Evolutionary conservation across 2,329 filamentous ascomycete species (phyloP), one percentile per base, ranked within the genome.

Genomic region (Aphanoascus verrucosus): DNA sequence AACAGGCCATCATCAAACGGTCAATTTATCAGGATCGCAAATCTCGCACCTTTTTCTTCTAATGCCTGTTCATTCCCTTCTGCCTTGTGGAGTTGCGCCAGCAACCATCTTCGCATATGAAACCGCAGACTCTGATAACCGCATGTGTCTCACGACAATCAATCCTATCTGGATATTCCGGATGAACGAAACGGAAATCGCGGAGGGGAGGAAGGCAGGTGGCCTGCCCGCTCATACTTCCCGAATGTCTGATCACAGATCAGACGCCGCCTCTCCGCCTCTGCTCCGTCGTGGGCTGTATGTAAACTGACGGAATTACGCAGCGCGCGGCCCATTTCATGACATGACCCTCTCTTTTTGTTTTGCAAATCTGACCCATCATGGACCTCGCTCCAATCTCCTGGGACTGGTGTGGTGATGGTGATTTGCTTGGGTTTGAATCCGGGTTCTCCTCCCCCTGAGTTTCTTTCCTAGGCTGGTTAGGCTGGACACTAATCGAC

Each of bases 311-410:
- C 11, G 11, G 35, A 14, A 40, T 20, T 17, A 35, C n/a, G 37
- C 19, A 5, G 41, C 23, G n/a, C n/a, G n/a, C n/a, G 17, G 32
- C 40, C 19, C 38, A n/a, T 19, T 38, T 45, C 11, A 12, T 28
- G 38, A 31, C 11, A 12, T 28, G 38, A 31, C 15, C 42, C 28
- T 14, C 38, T 17, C n/a, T 17, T n/a, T n/a, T n/a, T n/a, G n/a
- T n/a, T n/a, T n/a, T 52, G 17, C 14, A 52, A 52, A 52, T 52
- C 49, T 52, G 50, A 52, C 50, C 41, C 50, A 52, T 52, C 49
- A 52, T 14, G 19, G 48, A 50, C 35, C 49, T 43, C 31, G 40
- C 48, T 40, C 48, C 38, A 42, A 14, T 49, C 47, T 19, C 20
- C 20, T 49, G 47, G 47, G 47, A 49, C 48, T n/a, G n/a, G n/a